Evolutionary conservation across 2,329 filamentous ascomycete genomes (phyloP).

Genomic region (Aspergillus versicolor): DNA sequence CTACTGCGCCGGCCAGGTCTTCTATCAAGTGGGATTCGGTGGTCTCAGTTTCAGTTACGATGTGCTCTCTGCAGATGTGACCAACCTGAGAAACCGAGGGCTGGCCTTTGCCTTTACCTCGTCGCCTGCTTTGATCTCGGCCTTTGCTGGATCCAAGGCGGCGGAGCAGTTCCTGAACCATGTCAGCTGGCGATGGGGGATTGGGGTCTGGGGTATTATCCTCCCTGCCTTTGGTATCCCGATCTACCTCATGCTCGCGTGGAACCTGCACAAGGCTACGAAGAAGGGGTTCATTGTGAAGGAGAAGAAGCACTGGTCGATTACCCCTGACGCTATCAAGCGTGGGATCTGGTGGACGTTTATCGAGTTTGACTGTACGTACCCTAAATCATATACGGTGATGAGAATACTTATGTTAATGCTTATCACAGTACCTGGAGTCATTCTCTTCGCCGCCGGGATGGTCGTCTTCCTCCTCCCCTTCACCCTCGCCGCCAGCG

Average conservation of each 20-base stretch:
- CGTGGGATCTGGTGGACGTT: background rate
- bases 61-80: conserved; percentile 64
- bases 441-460: conserved; percentile 60
- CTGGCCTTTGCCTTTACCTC: conserved; percentile 61
- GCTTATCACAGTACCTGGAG: conserved; percentile 53
- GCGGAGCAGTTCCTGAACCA: conserved; percentile 48
- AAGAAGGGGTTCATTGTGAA: conserved; percentile 51
- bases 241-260: conserved; percentile 53
- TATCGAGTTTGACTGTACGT: background rate
- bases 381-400: too few relatives aligned
- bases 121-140: conserved; percentile 64
- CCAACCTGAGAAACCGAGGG: conserved; percentile 59
- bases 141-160: conserved; percentile 57
- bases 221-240: conserved; percentile 58
- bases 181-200: conserved; percentile 63
- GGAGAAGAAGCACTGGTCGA: conserved; percentile 11
- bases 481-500: conserved; percentile 53
- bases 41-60: conserved; percentile 58
- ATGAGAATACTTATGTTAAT: background rate
- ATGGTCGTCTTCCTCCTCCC: conserved; percentile 66
- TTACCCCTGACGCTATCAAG: background rate
- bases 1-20: conserved; percentile 61
- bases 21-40: conserved; percentile 59
- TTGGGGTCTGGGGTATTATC: conserved; percentile 62
- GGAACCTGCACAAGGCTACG: conserved; percentile 57